A percentile compares a stretch with the other conserved stretches of the same genome.
These are phyloP conservation scores for Trichoderma gamsii DNA, from an alignment of 495 filamentous ascomycete genomes.

Conservation along the genomic window DNA sequence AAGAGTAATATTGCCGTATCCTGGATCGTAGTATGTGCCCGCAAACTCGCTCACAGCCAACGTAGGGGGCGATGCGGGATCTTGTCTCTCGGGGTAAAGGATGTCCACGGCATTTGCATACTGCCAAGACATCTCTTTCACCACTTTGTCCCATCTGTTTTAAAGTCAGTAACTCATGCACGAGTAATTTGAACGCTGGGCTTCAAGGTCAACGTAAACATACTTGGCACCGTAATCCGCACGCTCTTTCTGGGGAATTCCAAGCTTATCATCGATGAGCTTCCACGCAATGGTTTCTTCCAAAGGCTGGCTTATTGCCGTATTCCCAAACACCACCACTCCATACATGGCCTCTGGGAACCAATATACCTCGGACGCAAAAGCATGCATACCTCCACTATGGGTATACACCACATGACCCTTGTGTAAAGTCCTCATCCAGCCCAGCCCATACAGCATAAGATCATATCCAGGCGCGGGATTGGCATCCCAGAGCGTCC, in stretches of 20 bases:
- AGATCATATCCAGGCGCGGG: slow-evolving; percentile 22
- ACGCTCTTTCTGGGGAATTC: slow-evolving; percentile 25
- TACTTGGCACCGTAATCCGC: slow-evolving; percentile 28
- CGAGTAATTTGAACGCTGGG: not conserved
- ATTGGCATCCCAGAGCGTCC: slow-evolving; percentile 25
- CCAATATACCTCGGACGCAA: slow-evolving; percentile 39
- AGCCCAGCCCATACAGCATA: slow-evolving; percentile 41
- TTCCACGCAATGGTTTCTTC: slow-evolving; percentile 31
- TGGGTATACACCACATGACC: slow-evolving; percentile 41
- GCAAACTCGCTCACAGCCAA: slow-evolving; percentile 31
- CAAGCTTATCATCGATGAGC: slow-evolving; percentile 38
- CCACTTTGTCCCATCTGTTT: not conserved
- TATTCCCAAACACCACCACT: slow-evolving; percentile 43
- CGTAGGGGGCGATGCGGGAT: slow-evolving; percentile 26
- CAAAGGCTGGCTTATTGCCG: slow-evolving; percentile 25
- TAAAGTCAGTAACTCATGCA: not conserved
- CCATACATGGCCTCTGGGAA: slow-evolving; percentile 42
- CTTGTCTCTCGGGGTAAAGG: slow-evolving; percentile 30
- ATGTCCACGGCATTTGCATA: slow-evolving; percentile 24
- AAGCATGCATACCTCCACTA: slow-evolving; percentile 40
- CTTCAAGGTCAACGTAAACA: slow-evolving; percentile 5
- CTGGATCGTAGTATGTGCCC: slow-evolving; percentile 40
- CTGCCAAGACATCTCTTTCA: slow-evolving; percentile 13
- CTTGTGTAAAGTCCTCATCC: slow-evolving; percentile 37
- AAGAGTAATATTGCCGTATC: slow-evolving; percentile 35